Evolutionary conservation across 2,329 filamentous ascomycete species (phyloP).

Genomic region (Ophiosphaerella herpotricha): DNA sequence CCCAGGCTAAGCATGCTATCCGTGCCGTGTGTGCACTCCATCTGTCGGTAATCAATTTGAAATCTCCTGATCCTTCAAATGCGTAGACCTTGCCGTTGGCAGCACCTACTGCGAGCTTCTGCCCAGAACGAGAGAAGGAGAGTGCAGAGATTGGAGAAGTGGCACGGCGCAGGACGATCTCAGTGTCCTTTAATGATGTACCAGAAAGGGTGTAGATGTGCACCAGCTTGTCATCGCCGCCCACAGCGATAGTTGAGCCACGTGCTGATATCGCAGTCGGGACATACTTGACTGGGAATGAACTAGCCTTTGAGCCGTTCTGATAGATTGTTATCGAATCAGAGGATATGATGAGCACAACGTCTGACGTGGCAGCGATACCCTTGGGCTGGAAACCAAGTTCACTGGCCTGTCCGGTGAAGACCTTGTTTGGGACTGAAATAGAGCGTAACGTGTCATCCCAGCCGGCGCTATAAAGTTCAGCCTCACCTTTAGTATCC

Average conservation of each 20-base stretch:
- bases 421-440: conserved; percentile 75
- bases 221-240: conserved; percentile 73
- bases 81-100: conserved; percentile 85
- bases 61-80: conserved; percentile 67
- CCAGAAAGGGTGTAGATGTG: conserved; percentile 72
- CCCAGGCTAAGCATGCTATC: conserved; percentile 76
- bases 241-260: conserved; percentile 72
- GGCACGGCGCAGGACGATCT: conserved; percentile 66
- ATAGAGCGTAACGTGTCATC: conserved; percentile 86
- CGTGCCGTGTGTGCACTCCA: conserved; percentile 74
- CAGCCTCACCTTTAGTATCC: conserved; percentile 38
- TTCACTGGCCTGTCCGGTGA: conserved; percentile 69
- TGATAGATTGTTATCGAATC: conserved; percentile 64
- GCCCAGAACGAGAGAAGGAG: conserved; percentile 80
- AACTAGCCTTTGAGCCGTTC: conserved; percentile 63
- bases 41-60: conserved; percentile 76
- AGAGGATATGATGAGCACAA: conserved; percentile 57
- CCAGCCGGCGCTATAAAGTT: conserved; percentile 89
- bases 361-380: conserved; percentile 61
- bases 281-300: conserved; percentile 64
- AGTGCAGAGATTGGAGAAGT: conserved; percentile 76
- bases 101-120: conserved; percentile 79
- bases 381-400: conserved; percentile 82
- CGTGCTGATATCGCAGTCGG: conserved; percentile 74
- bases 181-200: conserved; percentile 58